A percentile compares a stretch with the other conserved stretches of the same genome.
phyloP scores from a whole-genome alignment of 1,139 yeast species.

The Suhomyces kunorum region DNA sequence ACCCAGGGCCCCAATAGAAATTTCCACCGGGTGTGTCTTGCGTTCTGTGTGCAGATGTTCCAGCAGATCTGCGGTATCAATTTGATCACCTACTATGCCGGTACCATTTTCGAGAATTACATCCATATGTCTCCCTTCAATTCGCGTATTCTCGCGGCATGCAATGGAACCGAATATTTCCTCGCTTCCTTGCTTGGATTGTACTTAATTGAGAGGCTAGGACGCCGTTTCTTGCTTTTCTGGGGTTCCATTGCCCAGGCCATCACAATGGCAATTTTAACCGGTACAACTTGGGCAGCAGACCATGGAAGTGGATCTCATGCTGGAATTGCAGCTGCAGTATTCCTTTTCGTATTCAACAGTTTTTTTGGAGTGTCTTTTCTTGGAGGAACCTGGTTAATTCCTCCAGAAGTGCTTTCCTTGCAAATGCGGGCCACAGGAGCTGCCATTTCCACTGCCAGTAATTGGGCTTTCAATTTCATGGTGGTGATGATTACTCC shows the following conservation, averaged over 20 bases:
- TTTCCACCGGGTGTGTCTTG: constrained; percentile 50
- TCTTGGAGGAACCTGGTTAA: constrained; percentile 31
- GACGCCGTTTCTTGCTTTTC: constrained; percentile 70
- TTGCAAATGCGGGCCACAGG: constrained; percentile 39
- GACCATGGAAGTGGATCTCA: constrained; percentile 16
- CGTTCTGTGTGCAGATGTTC: constrained; percentile 62
- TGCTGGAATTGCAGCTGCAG: constrained; percentile 37
- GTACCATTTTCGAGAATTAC: constrained; percentile 61
- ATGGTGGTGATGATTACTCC: constrained; percentile 42
- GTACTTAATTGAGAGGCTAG: constrained; percentile 76
- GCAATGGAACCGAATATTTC: constrained; percentile 81
- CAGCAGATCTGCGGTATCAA: constrained; percentile 93
- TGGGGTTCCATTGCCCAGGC: constrained; percentile 56
- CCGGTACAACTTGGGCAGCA: constrained; percentile 32
- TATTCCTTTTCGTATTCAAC: constrained; percentile 39
- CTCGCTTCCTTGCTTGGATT: constrained; percentile 83
- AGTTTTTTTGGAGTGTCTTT: constrained; percentile 36
- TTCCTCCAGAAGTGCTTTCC: constrained; percentile 37
- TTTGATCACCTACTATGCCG: constrained; percentile 80
- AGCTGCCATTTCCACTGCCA: constrained; percentile 39
- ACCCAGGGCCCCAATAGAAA: constrained; percentile 45
- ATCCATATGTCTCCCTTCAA: constrained; percentile 48
- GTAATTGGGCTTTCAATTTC: constrained; percentile 41
- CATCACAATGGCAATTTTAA: constrained; percentile 33
- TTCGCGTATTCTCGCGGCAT: constrained; percentile 79